These are phyloP conservation scores for Alternaria arbusti DNA, from an alignment of 2,329 filamentous ascomycete genomes.

Conservation along the genomic window DNA sequence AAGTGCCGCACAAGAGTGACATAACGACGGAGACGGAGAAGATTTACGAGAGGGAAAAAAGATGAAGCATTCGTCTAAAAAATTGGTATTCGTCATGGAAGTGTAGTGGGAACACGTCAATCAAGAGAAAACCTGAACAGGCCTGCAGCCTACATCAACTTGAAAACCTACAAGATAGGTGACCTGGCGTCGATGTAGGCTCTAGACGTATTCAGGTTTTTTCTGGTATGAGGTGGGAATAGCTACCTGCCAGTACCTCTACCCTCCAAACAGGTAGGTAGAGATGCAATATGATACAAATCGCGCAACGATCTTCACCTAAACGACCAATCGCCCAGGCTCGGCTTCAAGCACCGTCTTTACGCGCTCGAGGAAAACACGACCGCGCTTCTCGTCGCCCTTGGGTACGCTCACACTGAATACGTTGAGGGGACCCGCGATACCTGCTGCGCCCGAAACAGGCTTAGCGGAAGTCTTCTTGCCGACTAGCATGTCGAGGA, in stretches of 20 bases:
- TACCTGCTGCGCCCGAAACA: constrained; percentile 28
- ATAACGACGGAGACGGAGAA: no score
- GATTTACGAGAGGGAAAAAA: no score
- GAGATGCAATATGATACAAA: constrained; percentile 36
- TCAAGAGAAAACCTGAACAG: no score
- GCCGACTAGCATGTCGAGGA: constrained; percentile 76
- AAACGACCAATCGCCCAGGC: constrained; percentile 49
- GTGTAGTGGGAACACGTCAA: not conserved
- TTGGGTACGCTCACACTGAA: constrained; percentile 82
- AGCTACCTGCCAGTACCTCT: not conserved
- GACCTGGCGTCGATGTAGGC: no score
- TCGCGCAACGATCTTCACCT: constrained; percentile 18
- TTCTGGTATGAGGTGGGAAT: not conserved
- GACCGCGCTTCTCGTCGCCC: constrained; percentile 81
- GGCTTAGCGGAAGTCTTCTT: constrained; percentile 39
- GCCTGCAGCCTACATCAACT: no score
- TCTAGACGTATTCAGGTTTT: no score
- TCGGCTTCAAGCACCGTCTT: constrained; percentile 71
- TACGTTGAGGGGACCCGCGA: constrained; percentile 67
- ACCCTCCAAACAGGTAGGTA: constrained; percentile 4
- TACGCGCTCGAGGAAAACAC: constrained; percentile 82
- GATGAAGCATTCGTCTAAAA: not conserved
- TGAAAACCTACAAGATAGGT: no score
- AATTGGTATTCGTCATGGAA: not conserved
- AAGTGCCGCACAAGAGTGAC: no score